Base-by-base conservation (phyloP, 805 yeast genomes). In the Metschnikowia corniflorae region DNA sequence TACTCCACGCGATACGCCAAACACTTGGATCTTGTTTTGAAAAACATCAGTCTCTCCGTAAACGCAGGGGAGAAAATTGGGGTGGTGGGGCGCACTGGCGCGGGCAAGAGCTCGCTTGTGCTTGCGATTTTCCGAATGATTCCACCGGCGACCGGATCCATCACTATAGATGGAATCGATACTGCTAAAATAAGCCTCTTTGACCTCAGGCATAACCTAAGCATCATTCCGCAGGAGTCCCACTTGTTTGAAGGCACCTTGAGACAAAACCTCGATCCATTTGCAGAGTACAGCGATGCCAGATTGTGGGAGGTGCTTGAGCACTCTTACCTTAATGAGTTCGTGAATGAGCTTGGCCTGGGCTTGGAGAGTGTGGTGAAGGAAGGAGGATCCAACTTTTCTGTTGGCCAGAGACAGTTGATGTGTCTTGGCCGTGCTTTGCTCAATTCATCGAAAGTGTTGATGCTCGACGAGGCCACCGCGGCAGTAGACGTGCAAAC, bases 21-120 rank as follows among this genome's bases (percentile, higher is more conserved):
- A 10, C 88, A 82, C 41, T 70, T 91, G 45, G 95, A 86, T 33
- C 72, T 84, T 14, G 93, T 86, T 4, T 68, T 91, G 61, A 83
- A 80, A 50, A 67, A 80, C 40, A 75, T 91, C 50, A 71, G 66
- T 40, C 54, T 91, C 16, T 63, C 73, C 9, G 77, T 91, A 50
- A 71, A 77, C 31, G 77, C 89, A 1, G 68, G 75, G 39, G 97
- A 91, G 57, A 91, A 91, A 60, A 71, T 89, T 54, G 97, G 97
- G 44, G 88, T 89, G 60, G 97, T 91, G 39, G 97, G 97, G 17
- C 76, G 97, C 57, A 89, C 97, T 57, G 73, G 72, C 7, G 77
- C 82, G 4, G 65, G 67, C 3, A 47, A 55, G 31, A 51, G 57
- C 22, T 53, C 59, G 16, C 46, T 55, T 26, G 57, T 56, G 12